Evolutionary conservation across 1,284 basidiomycete species (phyloP), one percentile per base, ranked within the genome.

Genomic region (Ceratobasidium theobromae): DNA sequence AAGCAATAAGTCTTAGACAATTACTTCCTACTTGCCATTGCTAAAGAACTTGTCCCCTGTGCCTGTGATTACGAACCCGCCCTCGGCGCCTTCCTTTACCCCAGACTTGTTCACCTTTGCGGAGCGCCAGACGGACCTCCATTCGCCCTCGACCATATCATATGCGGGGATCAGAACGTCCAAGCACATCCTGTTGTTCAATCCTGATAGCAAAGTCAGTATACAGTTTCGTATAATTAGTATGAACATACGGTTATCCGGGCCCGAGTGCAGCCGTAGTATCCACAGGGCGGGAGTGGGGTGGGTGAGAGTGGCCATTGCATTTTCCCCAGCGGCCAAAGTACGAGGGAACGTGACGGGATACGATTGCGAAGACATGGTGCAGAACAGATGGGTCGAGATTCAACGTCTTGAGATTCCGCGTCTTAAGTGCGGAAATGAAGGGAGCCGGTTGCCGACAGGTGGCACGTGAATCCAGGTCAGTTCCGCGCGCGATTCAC

Each of bases 21-120:
- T n/a, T n/a, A n/a, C n/a, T n/a, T n/a, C n/a, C n/a, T n/a, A 53
- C 76, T 41, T 53, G 85, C 92, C 93, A 74, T 94, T 95, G 75
- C 87, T 89, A 77, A 94, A 95, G 81, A 94, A 95, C 77, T 93
- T 94, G 73, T 92, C 81, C 67, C 81, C 80, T 58, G 83, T 84
- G 5, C 90, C 89, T 2, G 91, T 86, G 54, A 95, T 84, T 64
- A 95, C 85, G 41, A 95, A 76, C 1, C 89, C 86, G 16, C 91
- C 93, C 69, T 79, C 78, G 53, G 82, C 84, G 21, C 78, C 80
- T 40, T 79, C 77, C 62, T 79, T 79, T 52, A 82, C 69, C 72
- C 70, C 72, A 78, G 79, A 53, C 72, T 76, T 66, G 21, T 66
- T 65, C 43, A 77, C 73, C 28, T 77, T 74, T 2, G 79, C 78